These are phyloP conservation scores for Crithidia thermophila DNA, from an alignment of 208 protist genomes.

Conservation along the genomic window DNA sequence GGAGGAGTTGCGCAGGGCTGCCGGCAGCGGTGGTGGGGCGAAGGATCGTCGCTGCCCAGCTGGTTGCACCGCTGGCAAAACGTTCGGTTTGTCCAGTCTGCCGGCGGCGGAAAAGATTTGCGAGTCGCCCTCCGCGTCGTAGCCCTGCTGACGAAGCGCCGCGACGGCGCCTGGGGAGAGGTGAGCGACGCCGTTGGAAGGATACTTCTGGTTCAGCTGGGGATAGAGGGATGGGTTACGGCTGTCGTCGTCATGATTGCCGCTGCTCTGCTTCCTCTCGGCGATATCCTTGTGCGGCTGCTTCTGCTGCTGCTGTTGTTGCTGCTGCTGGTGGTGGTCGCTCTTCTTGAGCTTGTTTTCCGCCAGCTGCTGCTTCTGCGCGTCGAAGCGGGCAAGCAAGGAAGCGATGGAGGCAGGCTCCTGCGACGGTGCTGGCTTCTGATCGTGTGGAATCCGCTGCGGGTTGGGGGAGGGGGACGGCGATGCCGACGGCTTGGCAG, in stretches of 20 bases:
- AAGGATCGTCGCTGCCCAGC: slow-evolving; percentile 1
- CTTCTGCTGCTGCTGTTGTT: neutral
- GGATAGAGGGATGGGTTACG: too few relatives aligned
- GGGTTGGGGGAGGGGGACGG: slow-evolving; percentile 1
- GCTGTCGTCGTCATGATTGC: too few relatives aligned
- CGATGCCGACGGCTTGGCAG: too few relatives aligned
- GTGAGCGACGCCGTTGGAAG: neutral
- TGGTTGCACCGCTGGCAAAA: neutral
- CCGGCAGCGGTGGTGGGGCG: slow-evolving; percentile 22
- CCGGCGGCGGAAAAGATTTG: neutral
- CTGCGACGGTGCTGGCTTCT: neutral
- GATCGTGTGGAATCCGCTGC: neutral
- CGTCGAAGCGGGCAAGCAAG: slow-evolving; percentile 56
- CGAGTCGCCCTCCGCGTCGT: neutral
- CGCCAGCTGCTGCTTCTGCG: slow-evolving; percentile 43
- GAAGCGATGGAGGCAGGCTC: slow-evolving; percentile 37
- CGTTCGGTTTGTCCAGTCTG: too few relatives aligned
- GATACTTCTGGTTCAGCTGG: neutral
- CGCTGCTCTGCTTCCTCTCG: slow-evolving; percentile 6
- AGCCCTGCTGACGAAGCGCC: slow-evolving; percentile 27
- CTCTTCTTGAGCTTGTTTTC: slow-evolving; percentile 15
- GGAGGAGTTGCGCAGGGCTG: slow-evolving; percentile 9
- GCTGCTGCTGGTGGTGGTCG: neutral
- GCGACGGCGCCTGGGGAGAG: slow-evolving; percentile 26
- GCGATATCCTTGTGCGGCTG: too few relatives aligned